Percentiles rank a stretch among this genome's conserved stretches.
Evolutionary conservation across 148 eudicot genomes (phyloP).

Genomic region (Bassia scoparia): DNA sequence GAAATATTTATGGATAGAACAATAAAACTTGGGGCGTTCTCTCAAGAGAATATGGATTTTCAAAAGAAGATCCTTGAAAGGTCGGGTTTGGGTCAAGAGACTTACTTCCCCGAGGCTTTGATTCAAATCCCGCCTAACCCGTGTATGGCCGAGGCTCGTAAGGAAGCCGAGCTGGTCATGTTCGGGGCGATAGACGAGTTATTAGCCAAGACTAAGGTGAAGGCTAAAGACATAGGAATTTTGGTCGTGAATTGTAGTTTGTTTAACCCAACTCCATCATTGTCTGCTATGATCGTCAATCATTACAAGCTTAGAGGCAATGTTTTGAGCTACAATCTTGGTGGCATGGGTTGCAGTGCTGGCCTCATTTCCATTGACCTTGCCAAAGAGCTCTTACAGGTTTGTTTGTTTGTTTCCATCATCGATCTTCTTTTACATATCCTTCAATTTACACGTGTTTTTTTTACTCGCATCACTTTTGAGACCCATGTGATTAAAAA

Average conservation of each 20-base stretch:
- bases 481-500: no score
- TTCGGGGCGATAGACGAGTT: slow-evolving; percentile 45
- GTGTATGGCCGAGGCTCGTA: slow-evolving; percentile 43
- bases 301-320: slow-evolving; percentile 49
- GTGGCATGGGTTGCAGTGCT: slow-evolving; percentile 52
- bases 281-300: slow-evolving; percentile 49
- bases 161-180: slow-evolving; percentile 43
- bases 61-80: slow-evolving; percentile 42
- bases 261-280: slow-evolving; percentile 46
- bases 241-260: slow-evolving; percentile 42
- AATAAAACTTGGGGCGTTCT: slow-evolving; percentile 18
- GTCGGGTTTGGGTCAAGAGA: slow-evolving; percentile 41
- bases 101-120: slow-evolving; percentile 41
- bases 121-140: slow-evolving; percentile 33
- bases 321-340: slow-evolving; percentile 41
- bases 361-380: slow-evolving; percentile 49
- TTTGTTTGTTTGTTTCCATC: neutral
- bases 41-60: slow-evolving; percentile 34
- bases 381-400: slow-evolving; percentile 42
- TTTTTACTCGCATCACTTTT: no score
- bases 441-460: neutral
- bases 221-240: slow-evolving; percentile 43
- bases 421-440: neutral
- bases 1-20: slow-evolving; percentile 40
- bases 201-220: slow-evolving; percentile 38